These are phyloP conservation scores for Aspergillus kassunensis DNA, from an alignment of 495 filamentous ascomycete genomes.

Conservation along the genomic window DNA sequence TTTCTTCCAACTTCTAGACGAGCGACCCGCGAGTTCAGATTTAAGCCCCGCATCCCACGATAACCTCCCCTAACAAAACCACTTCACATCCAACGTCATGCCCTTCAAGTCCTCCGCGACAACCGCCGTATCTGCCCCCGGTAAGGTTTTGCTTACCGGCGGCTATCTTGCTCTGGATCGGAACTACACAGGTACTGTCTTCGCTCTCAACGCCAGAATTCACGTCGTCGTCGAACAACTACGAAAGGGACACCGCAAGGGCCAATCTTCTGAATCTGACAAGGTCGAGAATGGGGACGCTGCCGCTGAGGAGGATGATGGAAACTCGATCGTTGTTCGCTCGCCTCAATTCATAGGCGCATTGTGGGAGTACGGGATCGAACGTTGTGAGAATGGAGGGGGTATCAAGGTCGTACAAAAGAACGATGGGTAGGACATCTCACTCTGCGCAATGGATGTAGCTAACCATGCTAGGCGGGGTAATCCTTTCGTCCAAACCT, in stretches of 20 bases:
- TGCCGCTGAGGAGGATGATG: conserved; percentile 28
- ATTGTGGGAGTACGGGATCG: conserved; percentile 78
- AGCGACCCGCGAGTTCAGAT: background rate
- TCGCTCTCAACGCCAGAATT: conserved; percentile 90
- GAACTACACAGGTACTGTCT: conserved; percentile 82
- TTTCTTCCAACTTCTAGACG: background rate
- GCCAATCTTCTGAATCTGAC: conserved; percentile 20
- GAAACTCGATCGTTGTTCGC: conserved; percentile 66
- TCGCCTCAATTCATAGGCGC: conserved; percentile 89
- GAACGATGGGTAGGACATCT: conserved; percentile 62
- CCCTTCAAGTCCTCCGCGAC: conserved; percentile 20
- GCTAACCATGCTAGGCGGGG: conserved; percentile 26
- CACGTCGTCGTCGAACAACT: conserved; percentile 70
- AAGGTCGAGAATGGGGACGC: conserved; percentile 10
- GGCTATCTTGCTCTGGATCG: conserved; percentile 94
- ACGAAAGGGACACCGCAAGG: conserved; percentile 29
- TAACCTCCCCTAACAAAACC: background rate
- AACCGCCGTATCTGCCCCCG: conserved; percentile 81
- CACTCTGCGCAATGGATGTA: background rate
- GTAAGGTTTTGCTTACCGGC: conserved; percentile 91
- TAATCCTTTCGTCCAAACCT: conserved; percentile 89
- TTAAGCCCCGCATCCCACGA: background rate
- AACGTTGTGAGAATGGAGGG: conserved; percentile 61
- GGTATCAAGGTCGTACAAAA: conserved; percentile 72
- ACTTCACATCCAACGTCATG: background rate